Base-by-base conservation (phyloP, 495 filamentous ascomycete genomes). In the Haplographium delicatum region DNA sequence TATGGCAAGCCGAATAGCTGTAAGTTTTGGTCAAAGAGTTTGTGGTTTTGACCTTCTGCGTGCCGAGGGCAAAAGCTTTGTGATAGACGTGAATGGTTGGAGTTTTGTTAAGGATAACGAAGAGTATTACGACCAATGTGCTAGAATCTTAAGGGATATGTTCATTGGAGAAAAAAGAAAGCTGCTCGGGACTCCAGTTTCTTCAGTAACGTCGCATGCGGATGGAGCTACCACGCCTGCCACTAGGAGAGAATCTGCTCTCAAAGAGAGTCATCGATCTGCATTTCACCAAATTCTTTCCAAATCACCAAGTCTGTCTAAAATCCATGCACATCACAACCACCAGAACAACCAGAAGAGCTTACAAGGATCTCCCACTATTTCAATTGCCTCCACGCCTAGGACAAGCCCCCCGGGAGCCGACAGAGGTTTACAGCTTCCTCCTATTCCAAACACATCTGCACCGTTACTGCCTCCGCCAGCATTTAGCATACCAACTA, bases 41-140 rank as follows among this genome's bases (percentile, higher is more conserved):
- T 99, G 93, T 64, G 93, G 93, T 3, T 99, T 99, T 62, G 93
- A 99, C 64, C 77, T 99, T 59, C 78, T 99, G 45, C 83, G 93
- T 15, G 86, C 88, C 2, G 58, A 58, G 34, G 87, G 88, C 13
- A 89, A 84, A 67, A 97, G 91, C 65, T 97, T 88, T 68, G 93
- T 99, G 11, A 97, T 99, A 53, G 93, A 99, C 62, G 94, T 99
- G 52, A 99, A 99, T 65, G 93, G 93, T 15, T 99, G 93, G 93
- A 96, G 91, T 61, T 99, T 99, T 62, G 93, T 99, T 62, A 99
- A 99, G 67, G 93, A 99, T 67, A 99, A 99, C 62, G 89, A 96
- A 38, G 89, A 94, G 39, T 99, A 99, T 59, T 99, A 99, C 59
- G 88, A 97, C 60, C 86, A 86, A 60, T 91, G 85, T 57, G 83